Base-by-base conservation (phyloP, 129 eudicot genomes). In the Gnaphalium uliginosum region DNA sequence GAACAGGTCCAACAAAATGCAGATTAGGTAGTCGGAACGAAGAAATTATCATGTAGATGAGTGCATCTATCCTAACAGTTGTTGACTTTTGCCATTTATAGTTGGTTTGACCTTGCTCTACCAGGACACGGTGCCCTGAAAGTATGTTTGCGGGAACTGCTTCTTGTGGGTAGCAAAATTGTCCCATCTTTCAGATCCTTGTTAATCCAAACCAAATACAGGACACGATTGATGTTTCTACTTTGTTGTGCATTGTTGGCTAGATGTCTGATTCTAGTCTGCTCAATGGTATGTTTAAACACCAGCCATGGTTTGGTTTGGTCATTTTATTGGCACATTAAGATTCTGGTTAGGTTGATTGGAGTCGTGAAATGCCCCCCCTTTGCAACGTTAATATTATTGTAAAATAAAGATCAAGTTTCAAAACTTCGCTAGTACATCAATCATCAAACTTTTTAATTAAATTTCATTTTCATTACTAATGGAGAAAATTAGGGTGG, bases 221-320 rank as follows among this genome's bases (percentile, higher is more conserved):
- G 13, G 61, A 5, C 61, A 22, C 21, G 26, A 56, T 56, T 53
- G 24, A 18, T n/a, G 22, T 56, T 56, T 21, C 13, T 56, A 56
- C 61, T 56, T 56, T 56, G 61, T 56, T 56, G 25, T 56, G 61
- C 23, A 53, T 21, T 56, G 61, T 54, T 56, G 61, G 61, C 13
- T 19, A 22, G 13, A 2, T 21, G 1, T 46, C 53, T 21, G 25
- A 2, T n/a, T 14, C n/a, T 46, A 14, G 61, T 19, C 10, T 4
- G 26, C 25, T 7, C 25, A 19, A n/a, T 22, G 0, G 26, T 56
- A 56, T 4, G 0, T 21, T 21, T 18, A 6, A 7, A 53, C 23
- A 53, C 60, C 60, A 11, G 48, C 15, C 15, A 41, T 41, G 15
- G 48, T 41, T 41, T 41, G 48, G 9, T 41, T 41, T 41, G 48